These are phyloP conservation scores for Protomyces lactucae-debilis DNA, from an alignment of 1,139 yeast species.

Conservation along the genomic window DNA sequence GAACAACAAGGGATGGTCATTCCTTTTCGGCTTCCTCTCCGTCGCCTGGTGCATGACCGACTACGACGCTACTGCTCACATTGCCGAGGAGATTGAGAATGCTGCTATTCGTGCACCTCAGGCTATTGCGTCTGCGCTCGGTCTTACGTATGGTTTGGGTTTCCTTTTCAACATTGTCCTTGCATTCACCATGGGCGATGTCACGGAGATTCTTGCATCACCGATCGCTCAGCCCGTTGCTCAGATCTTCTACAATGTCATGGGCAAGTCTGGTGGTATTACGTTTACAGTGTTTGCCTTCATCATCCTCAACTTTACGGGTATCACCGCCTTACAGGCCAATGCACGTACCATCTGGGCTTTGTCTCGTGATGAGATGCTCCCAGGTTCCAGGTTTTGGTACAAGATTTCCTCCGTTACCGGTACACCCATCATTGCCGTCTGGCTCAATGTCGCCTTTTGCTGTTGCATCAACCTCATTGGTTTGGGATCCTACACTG, in stretches of 20 bases:
- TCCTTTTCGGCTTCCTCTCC: conserved; percentile 57
- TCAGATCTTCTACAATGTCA: conserved; percentile 58
- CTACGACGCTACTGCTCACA: conserved; percentile 67
- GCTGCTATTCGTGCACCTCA: conserved; percentile 65
- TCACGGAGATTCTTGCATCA: conserved; percentile 12
- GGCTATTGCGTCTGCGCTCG: conserved; percentile 55
- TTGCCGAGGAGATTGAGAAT: conserved; percentile 62
- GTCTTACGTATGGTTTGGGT: conserved; percentile 48
- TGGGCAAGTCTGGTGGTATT: conserved; percentile 64
- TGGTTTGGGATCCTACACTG: conserved; percentile 56
- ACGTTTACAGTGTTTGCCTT: conserved; percentile 37
- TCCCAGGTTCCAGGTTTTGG: conserved; percentile 53
- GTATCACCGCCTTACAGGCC: conserved; percentile 63
- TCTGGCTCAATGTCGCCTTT: conserved; percentile 27
- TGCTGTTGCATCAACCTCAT: conserved; percentile 45
- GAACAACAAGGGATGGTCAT: conserved; percentile 55
- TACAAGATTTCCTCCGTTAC: conserved; percentile 23
- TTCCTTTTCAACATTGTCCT: conserved; percentile 44
- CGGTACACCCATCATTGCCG: conserved; percentile 28
- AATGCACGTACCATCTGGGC: conserved; percentile 84
- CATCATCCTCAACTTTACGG: conserved; percentile 52
- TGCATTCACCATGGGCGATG: conserved; percentile 28
- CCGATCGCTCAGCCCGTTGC: conserved; percentile 42
- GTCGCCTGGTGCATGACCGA: conserved; percentile 47
- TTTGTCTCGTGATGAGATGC: conserved; percentile 81